These are phyloP conservation scores for Trifolium subterraneum DNA, from an alignment of 306 rosid genomes.

Conservation along the genomic window DNA sequence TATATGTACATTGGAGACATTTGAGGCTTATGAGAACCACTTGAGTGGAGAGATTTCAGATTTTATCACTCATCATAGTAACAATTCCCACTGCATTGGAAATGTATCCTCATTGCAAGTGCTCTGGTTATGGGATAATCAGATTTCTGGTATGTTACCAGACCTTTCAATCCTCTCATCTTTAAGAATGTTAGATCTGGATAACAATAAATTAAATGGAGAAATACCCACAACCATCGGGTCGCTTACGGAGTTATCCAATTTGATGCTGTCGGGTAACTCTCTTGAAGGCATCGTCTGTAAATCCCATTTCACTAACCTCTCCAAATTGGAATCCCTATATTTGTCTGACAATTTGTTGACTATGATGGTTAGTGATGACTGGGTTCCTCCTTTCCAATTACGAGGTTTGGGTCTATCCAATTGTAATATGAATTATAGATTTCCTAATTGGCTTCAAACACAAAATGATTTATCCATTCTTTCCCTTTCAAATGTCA, in stretches of 20 bases:
- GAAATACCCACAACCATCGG: constrained; percentile 10
- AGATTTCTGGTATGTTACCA: constrained; percentile 9
- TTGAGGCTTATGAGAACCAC: fast-evolving
- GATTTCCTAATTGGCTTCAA: constrained; percentile 16
- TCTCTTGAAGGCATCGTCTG: background rate
- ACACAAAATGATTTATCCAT: background rate
- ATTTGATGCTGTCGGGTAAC: background rate
- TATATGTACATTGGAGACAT: background rate
- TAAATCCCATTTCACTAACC: constrained; percentile 19
- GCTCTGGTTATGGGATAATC: background rate
- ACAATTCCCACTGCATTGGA: constrained; percentile 16
- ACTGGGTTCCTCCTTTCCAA: constrained; percentile 38
- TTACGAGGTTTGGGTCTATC: fast-evolving
- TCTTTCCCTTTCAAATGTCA: background rate
- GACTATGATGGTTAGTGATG: background rate
- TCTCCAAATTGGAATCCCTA: background rate
- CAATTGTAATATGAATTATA: background rate
- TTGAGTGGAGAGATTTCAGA: constrained; percentile 29
- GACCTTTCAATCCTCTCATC: constrained; percentile 3
- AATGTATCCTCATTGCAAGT: constrained; percentile 11
- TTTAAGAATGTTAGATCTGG: background rate
- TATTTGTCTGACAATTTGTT: background rate
- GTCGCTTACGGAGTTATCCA: background rate
- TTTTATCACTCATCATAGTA: background rate
- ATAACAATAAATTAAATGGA: background rate